Conservation (phyloP, 352 stramenopile species). For the Phytophthora hybrid region DNA sequence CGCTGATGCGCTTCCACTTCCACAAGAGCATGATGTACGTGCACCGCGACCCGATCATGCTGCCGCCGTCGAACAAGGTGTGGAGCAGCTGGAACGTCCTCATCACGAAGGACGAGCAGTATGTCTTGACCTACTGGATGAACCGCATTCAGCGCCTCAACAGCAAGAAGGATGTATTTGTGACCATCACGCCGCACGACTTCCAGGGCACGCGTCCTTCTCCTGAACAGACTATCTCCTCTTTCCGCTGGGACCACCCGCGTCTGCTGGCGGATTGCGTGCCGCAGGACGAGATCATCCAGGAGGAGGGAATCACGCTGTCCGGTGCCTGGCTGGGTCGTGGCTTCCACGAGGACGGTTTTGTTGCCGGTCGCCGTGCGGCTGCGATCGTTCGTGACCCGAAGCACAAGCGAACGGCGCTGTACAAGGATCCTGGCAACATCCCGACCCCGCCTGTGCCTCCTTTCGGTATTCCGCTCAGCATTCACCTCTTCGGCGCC, state of each 20-base stretch:
- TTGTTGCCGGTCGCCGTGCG: slow-evolving; percentile 82
- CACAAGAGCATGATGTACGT: slow-evolving; percentile 92
- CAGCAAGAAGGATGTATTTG: slow-evolving; percentile 88
- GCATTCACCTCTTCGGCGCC: slow-evolving; percentile 65
- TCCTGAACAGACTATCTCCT: slow-evolving; percentile 62
- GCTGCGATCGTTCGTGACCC: slow-evolving; percentile 82
- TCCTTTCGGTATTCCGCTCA: slow-evolving; percentile 75
- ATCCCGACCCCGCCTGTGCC: slow-evolving; percentile 75
- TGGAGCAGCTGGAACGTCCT: slow-evolving; percentile 90
- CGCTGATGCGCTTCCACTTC: slow-evolving; percentile 84
- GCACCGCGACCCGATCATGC: slow-evolving; percentile 79
- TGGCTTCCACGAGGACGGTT: slow-evolving; percentile 90
- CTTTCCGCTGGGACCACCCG: slow-evolving; percentile 89
- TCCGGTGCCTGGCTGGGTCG: slow-evolving; percentile 84
- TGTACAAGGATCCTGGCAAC: slow-evolving; percentile 90
- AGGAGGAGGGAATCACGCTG: slow-evolving; percentile 86
- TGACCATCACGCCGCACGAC: slow-evolving; percentile 86
- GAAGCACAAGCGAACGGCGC: slow-evolving; percentile 69
- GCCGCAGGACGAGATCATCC: slow-evolving; percentile 87
- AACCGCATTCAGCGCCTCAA: slow-evolving; percentile 90
- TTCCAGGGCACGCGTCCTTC: slow-evolving; percentile 70
- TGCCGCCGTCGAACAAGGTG: slow-evolving; percentile 78
- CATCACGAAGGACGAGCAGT: slow-evolving; percentile 86
- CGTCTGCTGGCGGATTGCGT: slow-evolving; percentile 85
- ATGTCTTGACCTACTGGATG: slow-evolving; percentile 92